Evolutionary conservation across 768 basidiomycete genomes (phyloP).

Genomic region (Termitomyces sp.): DNA sequence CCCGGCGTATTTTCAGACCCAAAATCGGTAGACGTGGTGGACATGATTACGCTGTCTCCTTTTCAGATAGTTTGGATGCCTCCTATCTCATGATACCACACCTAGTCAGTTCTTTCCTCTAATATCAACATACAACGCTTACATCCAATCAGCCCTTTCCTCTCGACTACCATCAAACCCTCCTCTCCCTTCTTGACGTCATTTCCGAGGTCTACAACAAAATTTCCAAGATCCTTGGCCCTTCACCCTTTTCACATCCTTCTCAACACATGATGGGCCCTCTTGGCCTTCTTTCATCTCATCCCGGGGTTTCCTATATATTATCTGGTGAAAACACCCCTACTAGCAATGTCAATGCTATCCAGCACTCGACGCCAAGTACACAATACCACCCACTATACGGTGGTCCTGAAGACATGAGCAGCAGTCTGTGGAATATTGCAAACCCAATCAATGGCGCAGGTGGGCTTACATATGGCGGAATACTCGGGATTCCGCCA

Average conservation of each 20-base stretch:
- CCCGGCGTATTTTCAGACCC: constrained; percentile 54
- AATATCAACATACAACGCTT: background rate
- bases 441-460: constrained; percentile 40
- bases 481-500: constrained; percentile 36
- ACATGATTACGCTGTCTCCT: constrained; percentile 58
- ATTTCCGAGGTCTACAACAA: constrained; percentile 88
- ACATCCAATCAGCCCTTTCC: constrained; percentile 65
- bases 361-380: constrained; percentile 13
- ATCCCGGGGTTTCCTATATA: constrained; percentile 79
- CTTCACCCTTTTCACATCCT: constrained; percentile 65
- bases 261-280: constrained; percentile 74
- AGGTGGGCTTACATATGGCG: constrained; percentile 23
- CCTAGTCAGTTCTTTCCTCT: constrained; percentile 43
- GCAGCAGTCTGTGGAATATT: constrained; percentile 68
- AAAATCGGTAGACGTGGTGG: constrained; percentile 49
- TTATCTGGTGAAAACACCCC: constrained; percentile 43
- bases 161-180: constrained; percentile 84
- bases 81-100: constrained; percentile 72
- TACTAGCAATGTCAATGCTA: constrained; percentile 3
- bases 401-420: constrained; percentile 23
- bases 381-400: constrained; percentile 8
- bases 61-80: constrained; percentile 51
- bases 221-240: constrained; percentile 76
- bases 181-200: constrained; percentile 84
- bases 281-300: constrained; percentile 66